Evolutionary conservation across 2,329 filamentous ascomycete species (phyloP), one percentile per base, ranked within the genome.

Genomic region (Ilyonectria mors-panacis): DNA sequence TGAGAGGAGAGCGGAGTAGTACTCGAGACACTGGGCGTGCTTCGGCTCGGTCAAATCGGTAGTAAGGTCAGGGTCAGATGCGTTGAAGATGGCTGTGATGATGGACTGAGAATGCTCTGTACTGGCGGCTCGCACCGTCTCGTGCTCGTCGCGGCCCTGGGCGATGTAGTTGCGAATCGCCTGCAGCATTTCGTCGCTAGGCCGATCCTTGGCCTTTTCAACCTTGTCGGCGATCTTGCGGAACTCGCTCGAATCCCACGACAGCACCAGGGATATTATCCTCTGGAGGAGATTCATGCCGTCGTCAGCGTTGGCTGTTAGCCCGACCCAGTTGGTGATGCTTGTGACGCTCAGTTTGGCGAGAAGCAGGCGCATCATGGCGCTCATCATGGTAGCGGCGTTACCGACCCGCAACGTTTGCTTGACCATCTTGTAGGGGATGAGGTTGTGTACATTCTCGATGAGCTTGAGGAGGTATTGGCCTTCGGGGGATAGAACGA

Each of bases 241-340:
- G 68, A 94, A 91, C 69, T 94, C 92, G 42, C 85, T 83, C 6
- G 88, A 88, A 73, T 96, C 93, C 91, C 92, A 94, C 6, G 88
- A 86, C 12, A 95, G 80, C 0, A 94, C 89, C 4, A 92, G 87
- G 0, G 89, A 92, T 23, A 95, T 90, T 69, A 96, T 94, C 48
- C 91, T 82, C 79, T 95, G 93, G 70, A 96, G 79, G 9, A 95
- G 78, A 76, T 95, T 96, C 92, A 94, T 93, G 53, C 93, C 93
- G 71, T 94, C 92, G 68, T 94, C 89, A 0, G 91, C 88, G 53
- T 89, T 89, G 53, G 88, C 87, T 0, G 91, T 94, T 44, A 94
- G 78, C 0, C 93, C 93, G 12, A 95, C 86, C 91, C 92, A 95
- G 77, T 94, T 95, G 5, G 93, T 94, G 57, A 95, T 81, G 8